phyloP scores from a whole-genome alignment of 352 stramenopile species.

The Globisporangium yorkense region DNA sequence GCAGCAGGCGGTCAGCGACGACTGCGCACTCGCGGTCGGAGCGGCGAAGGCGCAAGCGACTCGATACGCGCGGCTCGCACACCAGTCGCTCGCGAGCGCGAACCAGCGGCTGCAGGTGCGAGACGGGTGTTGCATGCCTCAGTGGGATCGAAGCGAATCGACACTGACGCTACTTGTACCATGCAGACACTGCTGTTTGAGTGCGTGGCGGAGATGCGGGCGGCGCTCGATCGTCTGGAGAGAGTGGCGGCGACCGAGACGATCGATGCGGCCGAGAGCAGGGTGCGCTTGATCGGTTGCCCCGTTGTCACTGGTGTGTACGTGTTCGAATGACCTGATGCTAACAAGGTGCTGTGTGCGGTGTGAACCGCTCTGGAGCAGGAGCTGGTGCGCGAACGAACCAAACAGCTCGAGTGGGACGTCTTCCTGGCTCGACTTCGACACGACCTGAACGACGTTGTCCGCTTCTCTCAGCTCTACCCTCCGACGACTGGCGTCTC shows the following conservation, averaged over 20 bases:
- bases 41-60: neutral
- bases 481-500: neutral
- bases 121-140: no score
- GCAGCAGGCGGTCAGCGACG: slow-evolving; percentile 3
- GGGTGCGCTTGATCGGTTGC: slow-evolving; percentile 16
- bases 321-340: neutral
- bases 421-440: slow-evolving; percentile 29
- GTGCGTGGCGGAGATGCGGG: slow-evolving; percentile 37
- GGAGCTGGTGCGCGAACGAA: slow-evolving; percentile 3
- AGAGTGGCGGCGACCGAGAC: slow-evolving; percentile 14
- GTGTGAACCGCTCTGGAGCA: neutral
- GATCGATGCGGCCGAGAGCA: slow-evolving; percentile 29
- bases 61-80: slow-evolving; percentile 4
- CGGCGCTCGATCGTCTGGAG: slow-evolving; percentile 27
- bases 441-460: slow-evolving; percentile 18
- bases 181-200: slow-evolving; percentile 29
- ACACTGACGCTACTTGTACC: neutral
- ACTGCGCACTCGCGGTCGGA: slow-evolving; percentile 7
- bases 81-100: slow-evolving; percentile 4
- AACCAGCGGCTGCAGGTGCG: slow-evolving; percentile 10
- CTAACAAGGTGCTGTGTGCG: neutral
- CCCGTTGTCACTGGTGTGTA: no score
- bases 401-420: slow-evolving; percentile 22
- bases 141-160: neutral
- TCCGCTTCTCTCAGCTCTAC: slow-evolving; percentile 19